phyloP scores from a whole-genome alignment of 495 filamentous ascomycete species.

The Cercophora samala region DNA sequence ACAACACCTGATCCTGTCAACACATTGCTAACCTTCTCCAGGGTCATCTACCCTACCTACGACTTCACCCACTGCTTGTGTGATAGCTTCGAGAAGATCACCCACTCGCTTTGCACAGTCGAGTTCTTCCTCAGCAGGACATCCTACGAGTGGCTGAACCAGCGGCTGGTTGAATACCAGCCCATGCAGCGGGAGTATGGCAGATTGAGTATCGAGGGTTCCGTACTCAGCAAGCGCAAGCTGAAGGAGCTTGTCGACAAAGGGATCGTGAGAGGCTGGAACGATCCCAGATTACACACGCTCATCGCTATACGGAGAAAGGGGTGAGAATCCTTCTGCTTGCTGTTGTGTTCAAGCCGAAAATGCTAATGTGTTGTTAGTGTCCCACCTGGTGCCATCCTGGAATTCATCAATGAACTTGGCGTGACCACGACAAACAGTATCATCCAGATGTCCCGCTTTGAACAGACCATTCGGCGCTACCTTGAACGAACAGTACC shows the following conservation, averaged over 20 bases:
- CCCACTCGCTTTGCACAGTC: slow-evolving; percentile 84
- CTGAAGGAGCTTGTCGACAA: slow-evolving; percentile 72
- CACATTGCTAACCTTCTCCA: too few relatives aligned
- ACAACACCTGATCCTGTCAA: too few relatives aligned
- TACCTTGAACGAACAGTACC: slow-evolving; percentile 84
- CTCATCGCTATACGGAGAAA: slow-evolving; percentile 79
- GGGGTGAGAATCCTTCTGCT: background rate
- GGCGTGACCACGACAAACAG: slow-evolving; percentile 76
- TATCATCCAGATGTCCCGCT: slow-evolving; percentile 67
- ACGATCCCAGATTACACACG: slow-evolving; percentile 86
- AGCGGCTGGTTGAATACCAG: slow-evolving; percentile 64
- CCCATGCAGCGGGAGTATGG: slow-evolving; percentile 81
- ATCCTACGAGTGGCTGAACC: slow-evolving; percentile 86
- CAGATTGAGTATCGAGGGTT: slow-evolving; percentile 64
- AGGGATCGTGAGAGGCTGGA: slow-evolving; percentile 74
- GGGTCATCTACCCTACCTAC: slow-evolving; percentile 86
- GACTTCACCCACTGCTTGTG: slow-evolving; percentile 86
- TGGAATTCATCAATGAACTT: slow-evolving; percentile 82
- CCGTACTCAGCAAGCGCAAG: slow-evolving; percentile 79
- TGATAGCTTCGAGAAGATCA: slow-evolving; percentile 83
- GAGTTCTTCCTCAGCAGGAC: slow-evolving; percentile 74
- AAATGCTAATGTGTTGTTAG: slow-evolving; percentile 37
- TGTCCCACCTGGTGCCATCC: slow-evolving; percentile 80
- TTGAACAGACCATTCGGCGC: slow-evolving; percentile 74
- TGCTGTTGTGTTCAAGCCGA: too few relatives aligned